These are phyloP conservation scores for Rhodotorula graminis DNA, from an alignment of 768 basidiomycete species.

Conservation along the genomic window DNA sequence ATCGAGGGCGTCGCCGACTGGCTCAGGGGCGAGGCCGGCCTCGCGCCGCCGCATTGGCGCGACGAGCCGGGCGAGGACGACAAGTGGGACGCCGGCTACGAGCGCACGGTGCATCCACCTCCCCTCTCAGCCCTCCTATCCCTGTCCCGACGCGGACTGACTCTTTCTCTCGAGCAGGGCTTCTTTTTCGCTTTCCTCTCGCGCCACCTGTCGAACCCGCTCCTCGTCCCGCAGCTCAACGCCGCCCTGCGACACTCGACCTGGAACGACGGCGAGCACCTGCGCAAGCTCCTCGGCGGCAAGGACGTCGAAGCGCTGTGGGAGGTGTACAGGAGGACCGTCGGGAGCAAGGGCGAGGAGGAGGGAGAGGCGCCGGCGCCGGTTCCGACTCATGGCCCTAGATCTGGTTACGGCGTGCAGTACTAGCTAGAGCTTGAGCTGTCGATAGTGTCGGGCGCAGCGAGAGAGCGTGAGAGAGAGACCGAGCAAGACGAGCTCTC, in stretches of 20 bases:
- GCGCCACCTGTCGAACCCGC: slow-evolving; percentile 53
- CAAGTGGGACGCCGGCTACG: slow-evolving; percentile 72
- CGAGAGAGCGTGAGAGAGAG: too few species aligned
- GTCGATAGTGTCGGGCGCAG: too few species aligned
- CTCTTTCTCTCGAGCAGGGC: slow-evolving; percentile 44
- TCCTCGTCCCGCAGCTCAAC: slow-evolving; percentile 57
- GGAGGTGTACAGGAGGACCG: slow-evolving; percentile 51
- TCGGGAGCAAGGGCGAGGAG: neutral
- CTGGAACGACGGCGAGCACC: slow-evolving; percentile 56
- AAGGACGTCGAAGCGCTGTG: slow-evolving; percentile 58
- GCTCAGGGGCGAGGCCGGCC: slow-evolving; percentile 60
- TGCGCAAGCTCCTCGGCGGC: slow-evolving; percentile 55
- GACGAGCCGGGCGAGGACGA: slow-evolving; percentile 45
- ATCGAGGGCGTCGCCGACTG: slow-evolving; percentile 78
- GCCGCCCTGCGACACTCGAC: slow-evolving; percentile 51
- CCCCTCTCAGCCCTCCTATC: neutral
- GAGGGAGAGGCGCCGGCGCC: slow-evolving; percentile 1
- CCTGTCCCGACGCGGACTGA: too few species aligned
- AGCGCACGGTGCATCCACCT: slow-evolving; percentile 51
- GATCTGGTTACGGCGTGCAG: neutral
- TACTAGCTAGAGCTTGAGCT: neutral
- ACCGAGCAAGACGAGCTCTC: too few species aligned
- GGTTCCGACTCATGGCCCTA: slow-evolving; percentile 21
- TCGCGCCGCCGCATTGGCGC: slow-evolving; percentile 68
- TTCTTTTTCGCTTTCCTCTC: slow-evolving; percentile 66